Evolutionary conservation across 495 filamentous ascomycete species (phyloP), one percentile per base, ranked within the genome.

Genomic region (Neurospora tetraspora): DNA sequence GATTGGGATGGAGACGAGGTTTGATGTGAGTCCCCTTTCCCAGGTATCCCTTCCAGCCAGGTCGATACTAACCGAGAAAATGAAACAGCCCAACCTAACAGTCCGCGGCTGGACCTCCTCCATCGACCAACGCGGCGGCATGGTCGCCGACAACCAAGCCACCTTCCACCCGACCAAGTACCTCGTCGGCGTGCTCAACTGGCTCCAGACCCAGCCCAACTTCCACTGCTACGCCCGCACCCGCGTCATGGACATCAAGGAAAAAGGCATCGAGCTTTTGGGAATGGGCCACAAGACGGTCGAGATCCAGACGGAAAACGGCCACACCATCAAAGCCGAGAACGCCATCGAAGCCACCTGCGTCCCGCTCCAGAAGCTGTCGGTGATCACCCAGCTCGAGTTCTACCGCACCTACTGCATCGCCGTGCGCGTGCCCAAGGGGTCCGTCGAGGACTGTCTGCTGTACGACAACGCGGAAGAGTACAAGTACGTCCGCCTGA

Each of bases 161-260:
- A 85, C 87, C 3, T 89, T 88, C 77, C 87, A 89, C 73, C 87
- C 88, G 1, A 89, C 88, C 1, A 83, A 83, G 72, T 89, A 90
- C 71, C 74, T 88, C 0, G 76, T 84, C 36, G 87, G 85, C 16
- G 76, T 89, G 0, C 80, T 89, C 2, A 77, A 81, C 34, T 87
- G 83, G 80, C 80, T 89, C 38, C 78, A 81, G 40, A 65, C 82
- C 20, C 85, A 88, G 72, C 81, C 83, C 12, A 83, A 82, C 69
- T 89, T 90, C 77, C 72, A 81, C 34, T 88, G 87, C 74, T 90
- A 81, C 75, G 84, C 87, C 2, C 80, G 80, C 69, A 87, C 86
- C 8, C 80, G 88, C 3, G 83, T 85, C 77, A 79, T 81, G 73
- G 77, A 77, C n/a, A 77, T 87, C 37, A 75, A 84, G 18, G 87